phyloP scores from a whole-genome alignment of 2,329 filamentous ascomycete species.

The Diaporthe helianthi region DNA sequence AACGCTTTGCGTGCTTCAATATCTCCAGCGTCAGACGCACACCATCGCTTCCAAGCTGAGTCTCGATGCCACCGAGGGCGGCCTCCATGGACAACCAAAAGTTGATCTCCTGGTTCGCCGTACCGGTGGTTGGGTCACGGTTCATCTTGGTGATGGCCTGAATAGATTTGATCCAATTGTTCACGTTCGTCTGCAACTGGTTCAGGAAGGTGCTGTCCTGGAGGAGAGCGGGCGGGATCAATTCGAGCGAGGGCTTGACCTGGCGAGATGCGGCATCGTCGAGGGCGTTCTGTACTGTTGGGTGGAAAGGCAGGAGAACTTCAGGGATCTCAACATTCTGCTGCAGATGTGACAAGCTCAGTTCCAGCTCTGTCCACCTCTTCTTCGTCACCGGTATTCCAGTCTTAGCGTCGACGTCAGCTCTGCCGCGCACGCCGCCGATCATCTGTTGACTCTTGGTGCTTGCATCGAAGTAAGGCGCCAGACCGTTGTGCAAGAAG shows the following conservation, averaged over 20 bases:
- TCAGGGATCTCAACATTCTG: slow-evolving; percentile 99
- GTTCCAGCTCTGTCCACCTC: slow-evolving; percentile 91
- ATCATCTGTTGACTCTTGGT: slow-evolving; percentile 79
- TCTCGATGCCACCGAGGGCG: slow-evolving; percentile 88
- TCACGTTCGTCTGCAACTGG: slow-evolving; percentile 90
- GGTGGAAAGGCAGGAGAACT: slow-evolving; percentile 84
- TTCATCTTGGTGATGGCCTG: slow-evolving; percentile 95
- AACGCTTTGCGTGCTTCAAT: slow-evolving; percentile 94
- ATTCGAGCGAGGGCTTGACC: slow-evolving; percentile 75
- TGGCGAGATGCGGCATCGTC: slow-evolving; percentile 75
- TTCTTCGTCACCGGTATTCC: slow-evolving; percentile 98
- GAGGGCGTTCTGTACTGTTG: slow-evolving; percentile 84
- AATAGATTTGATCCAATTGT: slow-evolving; percentile 98
- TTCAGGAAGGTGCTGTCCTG: slow-evolving; percentile 93
- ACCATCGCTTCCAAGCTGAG: slow-evolving; percentile 85
- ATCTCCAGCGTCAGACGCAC: slow-evolving; percentile 93
- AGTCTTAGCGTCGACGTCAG: slow-evolving; percentile 89
- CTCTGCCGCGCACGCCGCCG: slow-evolving; percentile 72
- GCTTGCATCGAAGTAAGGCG: slow-evolving; percentile 96
- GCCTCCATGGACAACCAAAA: slow-evolving; percentile 99
- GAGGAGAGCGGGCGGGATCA: slow-evolving; percentile 77
- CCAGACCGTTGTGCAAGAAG: slow-evolving; percentile 87
- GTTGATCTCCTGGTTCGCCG: slow-evolving; percentile 96
- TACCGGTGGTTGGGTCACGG: slow-evolving; percentile 76
- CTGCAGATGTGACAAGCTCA: slow-evolving; percentile 88